phyloP scores from a whole-genome alignment of 257 asterid species.

The Solanum chmielewskii region DNA sequence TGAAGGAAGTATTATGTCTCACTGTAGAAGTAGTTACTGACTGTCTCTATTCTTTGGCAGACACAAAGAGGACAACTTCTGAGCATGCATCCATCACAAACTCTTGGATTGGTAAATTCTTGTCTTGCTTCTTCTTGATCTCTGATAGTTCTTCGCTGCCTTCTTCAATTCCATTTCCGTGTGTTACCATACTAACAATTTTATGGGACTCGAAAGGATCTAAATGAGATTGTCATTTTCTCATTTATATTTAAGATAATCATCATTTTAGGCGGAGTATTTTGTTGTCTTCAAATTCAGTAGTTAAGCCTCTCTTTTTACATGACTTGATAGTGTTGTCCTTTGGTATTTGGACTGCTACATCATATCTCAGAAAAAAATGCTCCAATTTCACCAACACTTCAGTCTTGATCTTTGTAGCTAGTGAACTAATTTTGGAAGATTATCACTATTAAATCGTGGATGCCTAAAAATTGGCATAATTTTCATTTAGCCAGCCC shows the following conservation, averaged over 20 bases:
- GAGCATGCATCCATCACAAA: slow-evolving; percentile 31
- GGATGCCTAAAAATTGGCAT: neutral
- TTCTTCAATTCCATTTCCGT: neutral
- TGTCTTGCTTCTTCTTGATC: neutral
- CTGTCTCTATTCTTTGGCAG: slow-evolving; percentile 4
- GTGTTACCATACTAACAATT: neutral
- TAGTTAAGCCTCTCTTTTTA: neutral
- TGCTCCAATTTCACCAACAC: neutral
- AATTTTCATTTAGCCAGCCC: neutral
- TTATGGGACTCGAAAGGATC: neutral
- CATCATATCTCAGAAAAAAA: neutral
- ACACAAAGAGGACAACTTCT: slow-evolving; percentile 21
- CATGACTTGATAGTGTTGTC: neutral
- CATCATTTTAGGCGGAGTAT: neutral
- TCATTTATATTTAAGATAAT: neutral
- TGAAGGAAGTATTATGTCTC: neutral
- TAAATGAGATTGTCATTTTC: neutral
- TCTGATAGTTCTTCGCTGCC: neutral
- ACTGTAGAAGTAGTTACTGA: neutral
- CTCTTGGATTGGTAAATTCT: slow-evolving; percentile 57
- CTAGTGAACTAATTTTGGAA: neutral
- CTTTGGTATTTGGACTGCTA: neutral
- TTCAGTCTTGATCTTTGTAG: neutral
- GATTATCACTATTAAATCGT: neutral
- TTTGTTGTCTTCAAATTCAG: neutral